Evolutionary conservation across 768 basidiomycete genomes (phyloP).

Genomic region (Mycena venus): DNA sequence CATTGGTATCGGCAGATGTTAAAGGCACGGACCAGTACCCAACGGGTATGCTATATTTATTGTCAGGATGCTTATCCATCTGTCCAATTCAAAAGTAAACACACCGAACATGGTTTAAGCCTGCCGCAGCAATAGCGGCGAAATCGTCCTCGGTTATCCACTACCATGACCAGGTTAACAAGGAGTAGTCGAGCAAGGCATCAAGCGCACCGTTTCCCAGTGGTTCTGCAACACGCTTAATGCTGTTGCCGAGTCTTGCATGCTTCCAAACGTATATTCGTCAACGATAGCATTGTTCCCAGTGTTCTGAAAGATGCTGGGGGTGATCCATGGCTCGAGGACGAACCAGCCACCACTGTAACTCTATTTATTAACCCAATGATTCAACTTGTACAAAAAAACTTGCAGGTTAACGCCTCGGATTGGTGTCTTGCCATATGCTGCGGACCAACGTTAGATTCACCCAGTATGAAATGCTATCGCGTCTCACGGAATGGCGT

Average conservation of each 20-base stretch:
- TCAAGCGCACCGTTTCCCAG: conserved; percentile 64
- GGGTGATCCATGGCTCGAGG: conserved; percentile 85
- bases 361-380: neutral
- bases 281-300: conserved; percentile 69
- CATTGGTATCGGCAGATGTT: conserved; percentile 65
- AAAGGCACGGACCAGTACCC: conserved; percentile 88
- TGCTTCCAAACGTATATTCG: conserved; percentile 72
- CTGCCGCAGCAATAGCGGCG: conserved; percentile 71
- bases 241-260: conserved; percentile 60
- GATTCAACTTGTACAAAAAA: neutral
- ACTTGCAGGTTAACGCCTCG: conserved; percentile 76
- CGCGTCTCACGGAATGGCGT: neutral
- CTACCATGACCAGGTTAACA: conserved; percentile 33
- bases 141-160: conserved; percentile 84
- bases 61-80: neutral
- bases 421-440: conserved; percentile 56
- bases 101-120: conserved; percentile 80
- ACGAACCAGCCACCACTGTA: conserved; percentile 75
- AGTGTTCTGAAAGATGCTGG: conserved; percentile 77
- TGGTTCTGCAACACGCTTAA: conserved; percentile 61
- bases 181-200: neutral
- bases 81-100: conserved; percentile 22
- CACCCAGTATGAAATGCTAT: neutral
- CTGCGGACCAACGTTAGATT: neutral
- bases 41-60: conserved; percentile 67